Percentiles rank a stretch among this genome's conserved stretches.
phyloP scores from a whole-genome alignment of 2,329 filamentous ascomycete species.

The Fusarium temperatum region DNA sequence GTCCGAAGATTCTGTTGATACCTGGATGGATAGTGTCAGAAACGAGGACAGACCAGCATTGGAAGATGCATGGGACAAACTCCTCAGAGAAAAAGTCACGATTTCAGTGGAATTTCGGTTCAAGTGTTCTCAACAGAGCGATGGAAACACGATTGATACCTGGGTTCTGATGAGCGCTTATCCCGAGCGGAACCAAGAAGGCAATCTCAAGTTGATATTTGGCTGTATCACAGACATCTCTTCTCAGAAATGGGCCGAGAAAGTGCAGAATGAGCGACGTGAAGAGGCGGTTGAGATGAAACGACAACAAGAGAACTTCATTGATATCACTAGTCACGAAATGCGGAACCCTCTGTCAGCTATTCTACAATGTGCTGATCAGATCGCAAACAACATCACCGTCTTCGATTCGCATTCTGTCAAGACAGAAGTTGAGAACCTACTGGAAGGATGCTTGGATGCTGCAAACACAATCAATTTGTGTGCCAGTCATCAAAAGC shows the following conservation, averaged over 20 bases:
- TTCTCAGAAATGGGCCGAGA: slow-evolving; percentile 85
- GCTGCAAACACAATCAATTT: slow-evolving; percentile 84
- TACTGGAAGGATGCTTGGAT: slow-evolving; percentile 69
- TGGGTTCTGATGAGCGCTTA: slow-evolving; percentile 83
- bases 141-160: slow-evolving; percentile 70
- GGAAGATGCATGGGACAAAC: slow-evolving; percentile 67
- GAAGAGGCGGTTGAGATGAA: slow-evolving; percentile 86
- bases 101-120: slow-evolving; percentile 80
- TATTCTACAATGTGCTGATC: slow-evolving; percentile 79
- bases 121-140: slow-evolving; percentile 71
- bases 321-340: slow-evolving; percentile 78
- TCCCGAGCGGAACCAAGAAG: slow-evolving; percentile 72
- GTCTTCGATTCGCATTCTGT: slow-evolving; percentile 51
- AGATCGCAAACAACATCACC: slow-evolving; percentile 66
- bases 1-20: slow-evolving; percentile 64
- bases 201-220: slow-evolving; percentile 77
- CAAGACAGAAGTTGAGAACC: slow-evolving; percentile 56
- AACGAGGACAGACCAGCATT: slow-evolving; percentile 71
- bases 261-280: slow-evolving; percentile 78
- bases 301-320: slow-evolving; percentile 75
- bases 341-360: slow-evolving; percentile 81
- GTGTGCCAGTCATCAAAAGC: slow-evolving; percentile 81
- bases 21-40: slow-evolving; percentile 78
- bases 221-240: slow-evolving; percentile 87
- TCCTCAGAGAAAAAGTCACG: slow-evolving; percentile 68